Base-by-base conservation (phyloP, 139 green algal species). In the Coelastrella sp. region DNA sequence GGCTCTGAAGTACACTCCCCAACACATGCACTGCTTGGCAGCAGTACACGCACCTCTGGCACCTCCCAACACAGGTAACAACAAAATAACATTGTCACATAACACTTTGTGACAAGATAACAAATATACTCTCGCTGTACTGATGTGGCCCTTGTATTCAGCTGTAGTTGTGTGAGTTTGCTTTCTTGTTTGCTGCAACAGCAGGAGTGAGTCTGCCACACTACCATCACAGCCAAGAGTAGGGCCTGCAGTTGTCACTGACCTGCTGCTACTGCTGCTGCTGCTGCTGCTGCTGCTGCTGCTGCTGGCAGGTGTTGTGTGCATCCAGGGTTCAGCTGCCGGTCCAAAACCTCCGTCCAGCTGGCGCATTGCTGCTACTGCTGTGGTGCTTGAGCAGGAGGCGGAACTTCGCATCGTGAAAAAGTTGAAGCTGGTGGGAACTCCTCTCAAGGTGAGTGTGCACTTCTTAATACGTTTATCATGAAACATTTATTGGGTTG, bases 11-110 rank as follows among this genome's bases (percentile, higher is more conserved):
- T 99, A 99, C 95, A 98, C 96, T 0, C 98, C 98, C 0, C 97
- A 99, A 94, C 98, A 99, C 94, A 98, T 98, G 96, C 98, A 99
- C 93, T 99, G 98, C 93, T 66, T 97, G 19, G 97, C 97, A 10
- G 92, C 90, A 0, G 93, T 98, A 75, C 98, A 93, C 57, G 95
- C 96, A 9, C 96, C 97, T 4, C 87, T 99, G 82, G 96, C 94
- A 57, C 97, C 98, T 7, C 96, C 96, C 27, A 97, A 97, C 92
- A 99, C 97, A 4, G 97, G 96, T 90, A 20, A 9, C 15, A 25
- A 4, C 8, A 76, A 6, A 8, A 10, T 70, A 20, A 20, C 14
- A 70, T 70, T 70, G 63, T 70, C 63, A 70, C 5, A 5, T 70
- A 12, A 70, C 14, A 70, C 14, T 20, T 3, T 15, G 63, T 70